Evolutionary conservation across 2,329 filamentous ascomycete genomes (phyloP), one percentile per base, ranked within the genome.

Genomic region (Pyrenochaeta sp.): DNA sequence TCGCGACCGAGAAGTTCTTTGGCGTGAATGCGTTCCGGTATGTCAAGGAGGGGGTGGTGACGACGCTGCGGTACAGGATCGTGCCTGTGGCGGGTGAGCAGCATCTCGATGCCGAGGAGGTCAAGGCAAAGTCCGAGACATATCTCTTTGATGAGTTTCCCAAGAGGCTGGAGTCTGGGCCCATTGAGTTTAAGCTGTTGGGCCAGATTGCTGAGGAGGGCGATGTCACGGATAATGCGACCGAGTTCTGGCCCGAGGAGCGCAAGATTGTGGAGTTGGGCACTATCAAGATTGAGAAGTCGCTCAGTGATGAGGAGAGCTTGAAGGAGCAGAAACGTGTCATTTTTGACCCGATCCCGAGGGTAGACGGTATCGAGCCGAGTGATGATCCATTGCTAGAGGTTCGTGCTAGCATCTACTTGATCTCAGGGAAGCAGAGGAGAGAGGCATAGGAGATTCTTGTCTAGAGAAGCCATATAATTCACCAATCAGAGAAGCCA

Each of bases 331-430:
- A 80, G 67, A 78, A 82, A 67, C 66, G 70, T 21, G 69, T 80
- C 27, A 84, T 84, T 50, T 83, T 81, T 51, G 81, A 85, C 68
- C 81, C 81, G 1, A 74, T 83, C 35, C 81, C 81, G 4, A 69
- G 81, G 39, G 74, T 83, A 2, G 65, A 77, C 14, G 81, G 81
- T 0, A 66, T 84, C 15, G 79, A 81, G 58, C 51, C 74, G 4
- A 78, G 74, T 46, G 77, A 68, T 14, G 81, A 85, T 71, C 81
- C 81, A 26, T 59, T 85, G 49, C 55, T 84, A 48, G 79, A 84
- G 29, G 71, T 82, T 39, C 71, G 81, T 29, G 81, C 81, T 7
- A 77, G 74, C 21, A 58, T 83, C 22, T 84, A 84, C 68, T 60
- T 84, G 51, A 71, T 81, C 17, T 80, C 78, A 51, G 81, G 81